phyloP scores from a whole-genome alignment of 1,139 yeast species.

The Suhomyces panamericanus region DNA sequence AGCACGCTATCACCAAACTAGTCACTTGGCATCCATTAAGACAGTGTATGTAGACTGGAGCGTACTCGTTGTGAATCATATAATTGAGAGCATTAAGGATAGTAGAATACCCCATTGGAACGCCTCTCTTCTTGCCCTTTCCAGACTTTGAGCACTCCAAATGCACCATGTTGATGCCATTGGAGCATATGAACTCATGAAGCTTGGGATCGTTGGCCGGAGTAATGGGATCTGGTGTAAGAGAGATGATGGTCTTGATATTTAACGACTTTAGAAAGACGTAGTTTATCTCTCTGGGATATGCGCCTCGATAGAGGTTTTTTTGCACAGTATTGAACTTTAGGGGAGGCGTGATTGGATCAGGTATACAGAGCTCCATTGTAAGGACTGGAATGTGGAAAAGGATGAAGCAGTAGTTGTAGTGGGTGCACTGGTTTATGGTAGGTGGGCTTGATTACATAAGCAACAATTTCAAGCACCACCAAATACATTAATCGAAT shows the following conservation, averaged over 20 bases:
- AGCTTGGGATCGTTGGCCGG: conserved; percentile 52
- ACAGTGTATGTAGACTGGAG: conserved; percentile 84
- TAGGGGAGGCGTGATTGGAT: conserved; percentile 71
- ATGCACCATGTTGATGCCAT: conserved; percentile 58
- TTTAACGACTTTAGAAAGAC: conserved; percentile 69
- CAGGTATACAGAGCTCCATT: conserved; percentile 30
- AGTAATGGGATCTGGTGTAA: conserved; percentile 75
- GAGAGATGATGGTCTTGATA: conserved; percentile 70
- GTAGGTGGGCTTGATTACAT: neutral
- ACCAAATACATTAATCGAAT: too few species aligned
- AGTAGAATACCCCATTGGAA: conserved; percentile 69
- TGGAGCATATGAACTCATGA: conserved; percentile 47
- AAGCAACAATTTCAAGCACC: neutral
- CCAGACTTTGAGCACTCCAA: conserved; percentile 66
- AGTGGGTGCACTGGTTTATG: neutral
- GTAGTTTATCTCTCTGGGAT: conserved; percentile 74
- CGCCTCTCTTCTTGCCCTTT: conserved; percentile 75
- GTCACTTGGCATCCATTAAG: conserved; percentile 88
- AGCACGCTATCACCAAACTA: conserved; percentile 79
- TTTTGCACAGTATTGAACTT: conserved; percentile 73
- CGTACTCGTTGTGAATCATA: conserved; percentile 56
- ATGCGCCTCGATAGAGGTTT: conserved; percentile 77
- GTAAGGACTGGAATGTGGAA: neutral
- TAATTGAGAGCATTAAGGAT: conserved; percentile 60
- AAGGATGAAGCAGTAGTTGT: too few species aligned